These are phyloP conservation scores for Rhododendron vialii DNA, from an alignment of 148 eudicot genomes.

Conservation along the genomic window DNA sequence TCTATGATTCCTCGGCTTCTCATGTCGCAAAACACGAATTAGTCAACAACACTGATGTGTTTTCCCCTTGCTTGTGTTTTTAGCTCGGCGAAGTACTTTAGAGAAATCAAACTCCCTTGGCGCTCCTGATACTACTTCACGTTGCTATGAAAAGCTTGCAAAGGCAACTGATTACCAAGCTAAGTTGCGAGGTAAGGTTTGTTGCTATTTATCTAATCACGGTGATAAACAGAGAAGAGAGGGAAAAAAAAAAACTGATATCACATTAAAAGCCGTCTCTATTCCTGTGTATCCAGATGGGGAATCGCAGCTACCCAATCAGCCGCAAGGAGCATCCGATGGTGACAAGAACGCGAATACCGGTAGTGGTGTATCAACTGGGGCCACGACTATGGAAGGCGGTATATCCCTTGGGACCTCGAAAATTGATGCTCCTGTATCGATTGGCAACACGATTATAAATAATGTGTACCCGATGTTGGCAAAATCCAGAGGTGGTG, in stretches of 20 bases:
- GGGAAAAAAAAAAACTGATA: neutral
- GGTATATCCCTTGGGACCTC: too few species aligned
- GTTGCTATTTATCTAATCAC: slow-evolving; percentile 3
- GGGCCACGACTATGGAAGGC: too few species aligned
- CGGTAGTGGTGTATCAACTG: too few species aligned
- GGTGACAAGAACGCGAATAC: too few species aligned
- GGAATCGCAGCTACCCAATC: too few species aligned
- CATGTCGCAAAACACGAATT: neutral
- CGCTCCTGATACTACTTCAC: slow-evolving; percentile 19
- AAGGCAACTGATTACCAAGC: slow-evolving; percentile 49
- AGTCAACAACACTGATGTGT: slow-evolving; percentile 31
- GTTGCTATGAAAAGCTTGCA: slow-evolving; percentile 22
- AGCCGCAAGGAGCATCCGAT: too few species aligned
- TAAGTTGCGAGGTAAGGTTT: slow-evolving; percentile 57
- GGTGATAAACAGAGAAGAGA: neutral
- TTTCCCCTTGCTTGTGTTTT: slow-evolving; percentile 29
- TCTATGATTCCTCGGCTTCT: neutral
- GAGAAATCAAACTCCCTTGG: slow-evolving; percentile 30
- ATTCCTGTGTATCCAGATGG: neutral
- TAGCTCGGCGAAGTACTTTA: neutral
- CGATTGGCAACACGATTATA: too few species aligned
- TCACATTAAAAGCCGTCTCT: neutral
- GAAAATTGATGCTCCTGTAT: too few species aligned
- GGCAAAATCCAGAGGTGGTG: too few species aligned
- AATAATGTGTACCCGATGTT: too few species aligned